phyloP scores from a whole-genome alignment of 768 basidiomycete genomes.

The Xerocomus brunneocitrinus region DNA sequence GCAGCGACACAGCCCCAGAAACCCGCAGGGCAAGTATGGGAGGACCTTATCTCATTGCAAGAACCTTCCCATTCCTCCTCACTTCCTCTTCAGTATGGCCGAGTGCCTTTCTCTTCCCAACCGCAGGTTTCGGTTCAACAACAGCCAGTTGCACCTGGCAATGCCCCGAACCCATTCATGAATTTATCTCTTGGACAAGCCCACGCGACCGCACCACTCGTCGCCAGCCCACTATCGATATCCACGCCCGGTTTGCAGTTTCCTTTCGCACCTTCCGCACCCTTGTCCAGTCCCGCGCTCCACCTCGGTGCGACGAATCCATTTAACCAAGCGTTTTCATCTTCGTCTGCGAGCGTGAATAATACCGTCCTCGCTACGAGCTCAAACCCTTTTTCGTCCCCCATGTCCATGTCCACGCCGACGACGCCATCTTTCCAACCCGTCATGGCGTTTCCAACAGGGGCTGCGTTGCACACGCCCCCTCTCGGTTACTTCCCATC shows the following conservation, averaged over 20 bases:
- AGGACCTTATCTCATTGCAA: slow-evolving; percentile 51
- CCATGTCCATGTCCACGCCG: slow-evolving; percentile 6
- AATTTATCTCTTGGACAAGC: slow-evolving; percentile 10
- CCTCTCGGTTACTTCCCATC: not conserved
- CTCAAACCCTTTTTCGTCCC: slow-evolving; percentile 16
- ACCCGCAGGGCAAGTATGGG: slow-evolving; percentile 46
- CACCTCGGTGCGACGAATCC: slow-evolving; percentile 15
- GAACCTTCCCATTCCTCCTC: slow-evolving; percentile 33
- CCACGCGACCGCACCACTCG: not conserved
- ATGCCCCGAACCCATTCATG: slow-evolving; percentile 18
- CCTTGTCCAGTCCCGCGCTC: slow-evolving; percentile 12
- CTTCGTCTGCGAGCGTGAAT: not conserved
- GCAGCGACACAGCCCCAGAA: slow-evolving; percentile 12
- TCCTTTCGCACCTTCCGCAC: slow-evolving; percentile 4
- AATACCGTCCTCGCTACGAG: not conserved
- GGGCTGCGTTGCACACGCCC: slow-evolving; percentile 1
- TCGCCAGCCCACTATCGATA: slow-evolving; percentile 7
- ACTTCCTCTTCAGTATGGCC: slow-evolving; percentile 43
- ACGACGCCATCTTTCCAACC: slow-evolving; percentile 8
- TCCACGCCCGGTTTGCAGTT: not conserved
- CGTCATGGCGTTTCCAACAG: slow-evolving; percentile 6
- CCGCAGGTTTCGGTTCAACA: slow-evolving; percentile 9
- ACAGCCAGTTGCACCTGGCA: slow-evolving; percentile 1
- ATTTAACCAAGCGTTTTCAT: slow-evolving; percentile 12
- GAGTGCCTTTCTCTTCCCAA: slow-evolving; percentile 13